Evolutionary conservation across 2,329 filamentous ascomycete species (phyloP).

Genomic region (Curvularia sp.): DNA sequence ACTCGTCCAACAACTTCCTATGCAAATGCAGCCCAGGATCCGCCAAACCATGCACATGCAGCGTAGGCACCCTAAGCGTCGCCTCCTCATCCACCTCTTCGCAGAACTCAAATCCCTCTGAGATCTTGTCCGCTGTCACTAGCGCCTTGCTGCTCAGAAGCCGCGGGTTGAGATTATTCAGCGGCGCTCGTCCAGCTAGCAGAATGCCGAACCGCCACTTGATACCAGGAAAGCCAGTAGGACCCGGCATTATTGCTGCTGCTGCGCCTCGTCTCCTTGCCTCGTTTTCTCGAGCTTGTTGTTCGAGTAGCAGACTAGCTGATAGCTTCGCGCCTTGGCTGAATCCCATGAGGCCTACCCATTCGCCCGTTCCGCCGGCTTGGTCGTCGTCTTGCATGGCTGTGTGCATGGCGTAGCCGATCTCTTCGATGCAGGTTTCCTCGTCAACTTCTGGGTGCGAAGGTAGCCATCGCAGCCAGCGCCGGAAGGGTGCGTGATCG

Average conservation of each 20-base stretch:
- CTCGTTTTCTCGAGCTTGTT: conserved; percentile 62
- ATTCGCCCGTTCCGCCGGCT: conserved; percentile 52
- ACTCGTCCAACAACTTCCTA: conserved; percentile 62
- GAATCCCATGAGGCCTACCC: conserved; percentile 61
- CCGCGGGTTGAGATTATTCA: conserved; percentile 61
- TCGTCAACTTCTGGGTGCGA: conserved; percentile 64
- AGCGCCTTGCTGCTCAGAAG: conserved; percentile 48
- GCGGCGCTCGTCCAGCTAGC: conserved; percentile 67
- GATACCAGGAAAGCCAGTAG: conserved; percentile 36
- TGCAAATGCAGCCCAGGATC: conserved; percentile 69
- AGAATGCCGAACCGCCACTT: conserved; percentile 68
- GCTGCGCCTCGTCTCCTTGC: conserved; percentile 36
- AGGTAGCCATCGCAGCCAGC: conserved; percentile 69
- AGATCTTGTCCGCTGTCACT: conserved; percentile 53
- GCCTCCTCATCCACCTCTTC: conserved; percentile 52
- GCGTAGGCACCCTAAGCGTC: conserved; percentile 65
- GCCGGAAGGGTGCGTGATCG: conserved; percentile 69
- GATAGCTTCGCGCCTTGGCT: conserved; percentile 59
- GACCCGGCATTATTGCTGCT: conserved; percentile 28
- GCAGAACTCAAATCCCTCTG: conserved; percentile 52
- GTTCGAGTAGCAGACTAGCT: conserved; percentile 59
- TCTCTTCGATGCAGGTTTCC: conserved; percentile 56
- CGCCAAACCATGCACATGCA: conserved; percentile 71
- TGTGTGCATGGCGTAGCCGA: conserved; percentile 55
- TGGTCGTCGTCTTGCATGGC: conserved; percentile 57